Evolutionary conservation across 75 land plant genomes (phyloP).

Genomic region (Sequoia sempervirens): DNA sequence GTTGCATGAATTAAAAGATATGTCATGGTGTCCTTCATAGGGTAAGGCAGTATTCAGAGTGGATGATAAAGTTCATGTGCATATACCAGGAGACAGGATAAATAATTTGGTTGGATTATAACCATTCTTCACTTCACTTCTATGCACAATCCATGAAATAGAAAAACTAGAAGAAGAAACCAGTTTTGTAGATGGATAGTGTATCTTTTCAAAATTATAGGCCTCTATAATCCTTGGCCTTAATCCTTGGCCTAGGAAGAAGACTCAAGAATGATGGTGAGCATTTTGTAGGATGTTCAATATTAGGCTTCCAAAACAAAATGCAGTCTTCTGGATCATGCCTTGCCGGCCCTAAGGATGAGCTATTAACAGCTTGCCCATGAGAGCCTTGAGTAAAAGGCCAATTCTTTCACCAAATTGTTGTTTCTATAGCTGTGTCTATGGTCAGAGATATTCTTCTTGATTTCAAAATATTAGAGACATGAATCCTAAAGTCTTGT

Average conservation of each 20-base stretch:
- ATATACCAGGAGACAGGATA: conserved; percentile 19
- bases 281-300: not conserved
- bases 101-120: conserved; percentile 19
- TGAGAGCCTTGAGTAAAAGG: conserved; percentile 9
- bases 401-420: conserved; percentile 11
- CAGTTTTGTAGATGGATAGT: not conserved
- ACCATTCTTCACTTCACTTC: conserved; percentile 7
- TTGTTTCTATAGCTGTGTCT: not conserved
- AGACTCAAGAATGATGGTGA: not conserved
- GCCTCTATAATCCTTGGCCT: not conserved
- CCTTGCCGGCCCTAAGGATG: not conserved
- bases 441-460: conserved; percentile 4
- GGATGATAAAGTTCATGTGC: conserved; percentile 6
- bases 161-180: conserved; percentile 7
- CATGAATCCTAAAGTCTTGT: conserved; percentile 1
- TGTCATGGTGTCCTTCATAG: conserved; percentile 33
- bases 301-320: not conserved
- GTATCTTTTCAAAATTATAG: not conserved
- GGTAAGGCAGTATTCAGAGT: conserved; percentile 14
- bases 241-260: not conserved
- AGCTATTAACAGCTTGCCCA: not conserved
- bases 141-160: conserved; percentile 16
- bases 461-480: conserved; percentile 16
- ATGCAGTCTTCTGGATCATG: not conserved
- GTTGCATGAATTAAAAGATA: conserved; percentile 21